Conservation (phyloP, 441 rosid species). For the Bocquillonia castaneifolia region DNA sequence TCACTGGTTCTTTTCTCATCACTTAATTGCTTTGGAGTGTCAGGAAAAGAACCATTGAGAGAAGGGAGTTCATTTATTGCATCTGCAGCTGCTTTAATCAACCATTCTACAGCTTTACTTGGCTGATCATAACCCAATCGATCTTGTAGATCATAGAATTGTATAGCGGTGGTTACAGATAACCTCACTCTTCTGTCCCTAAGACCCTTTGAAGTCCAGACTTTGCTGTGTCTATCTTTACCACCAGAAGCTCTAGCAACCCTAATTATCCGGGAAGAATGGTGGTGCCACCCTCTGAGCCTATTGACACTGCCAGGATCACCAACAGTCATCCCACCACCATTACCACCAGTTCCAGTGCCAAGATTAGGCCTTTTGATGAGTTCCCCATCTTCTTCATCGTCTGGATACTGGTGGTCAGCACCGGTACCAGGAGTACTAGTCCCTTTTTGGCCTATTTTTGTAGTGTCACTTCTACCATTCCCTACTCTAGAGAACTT, state of each 20-base stretch:
- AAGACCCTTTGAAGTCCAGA: slow-evolving; percentile 81
- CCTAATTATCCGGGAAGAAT: slow-evolving; percentile 79
- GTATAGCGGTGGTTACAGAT: slow-evolving; percentile 86
- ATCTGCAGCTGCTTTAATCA: slow-evolving; percentile 76
- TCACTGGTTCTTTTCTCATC: slow-evolving; percentile 45
- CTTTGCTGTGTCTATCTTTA: slow-evolving; percentile 96
- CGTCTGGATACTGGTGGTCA: slow-evolving; percentile 38
- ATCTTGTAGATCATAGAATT: slow-evolving; percentile 90
- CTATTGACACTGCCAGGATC: slow-evolving; percentile 26
- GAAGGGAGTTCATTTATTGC: slow-evolving; percentile 82
- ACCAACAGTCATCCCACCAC: slow-evolving; percentile 14
- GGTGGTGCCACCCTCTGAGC: slow-evolving; percentile 60
- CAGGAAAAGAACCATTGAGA: slow-evolving; percentile 57
- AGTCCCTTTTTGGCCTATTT: slow-evolving; percentile 36
- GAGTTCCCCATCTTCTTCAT: slow-evolving; percentile 49
- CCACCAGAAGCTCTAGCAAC: slow-evolving; percentile 97
- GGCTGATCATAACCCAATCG: slow-evolving; percentile 94
- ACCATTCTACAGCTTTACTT: slow-evolving; percentile 92
- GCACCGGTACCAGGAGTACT: not conserved
- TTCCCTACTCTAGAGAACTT: slow-evolving; percentile 56
- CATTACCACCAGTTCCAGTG: slow-evolving; percentile 26
- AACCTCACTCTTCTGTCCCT: slow-evolving; percentile 85
- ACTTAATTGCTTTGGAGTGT: slow-evolving; percentile 52
- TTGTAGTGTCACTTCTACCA: slow-evolving; percentile 36
- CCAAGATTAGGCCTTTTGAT: slow-evolving; percentile 38